phyloP scores from a whole-genome alignment of 805 yeast genomes.

The Lachancea waltii region DNA sequence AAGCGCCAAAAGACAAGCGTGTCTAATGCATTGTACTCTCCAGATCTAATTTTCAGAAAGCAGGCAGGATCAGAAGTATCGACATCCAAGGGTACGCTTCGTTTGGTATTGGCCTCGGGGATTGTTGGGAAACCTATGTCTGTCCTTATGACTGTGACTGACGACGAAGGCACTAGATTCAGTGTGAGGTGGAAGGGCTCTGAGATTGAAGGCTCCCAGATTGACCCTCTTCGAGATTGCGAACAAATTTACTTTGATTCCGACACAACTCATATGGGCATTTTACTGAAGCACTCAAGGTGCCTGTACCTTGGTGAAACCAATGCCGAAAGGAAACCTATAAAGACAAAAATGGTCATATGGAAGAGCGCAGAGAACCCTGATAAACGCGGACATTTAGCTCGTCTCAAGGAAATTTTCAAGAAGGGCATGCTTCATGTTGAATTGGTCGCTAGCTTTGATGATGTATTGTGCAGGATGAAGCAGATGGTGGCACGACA shows the following conservation, averaged over 20 bases:
- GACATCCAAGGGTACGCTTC: constrained; percentile 12
- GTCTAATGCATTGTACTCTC: neutral
- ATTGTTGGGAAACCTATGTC: neutral
- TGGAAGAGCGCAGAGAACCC: constrained; percentile 3
- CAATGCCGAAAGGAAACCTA: neutral
- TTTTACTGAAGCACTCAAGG: constrained; percentile 13
- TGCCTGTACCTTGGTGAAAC: constrained; percentile 6
- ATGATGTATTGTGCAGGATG: constrained; percentile 1
- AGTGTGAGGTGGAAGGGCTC: constrained; percentile 13
- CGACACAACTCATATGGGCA: constrained; percentile 13
- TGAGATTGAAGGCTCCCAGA: constrained; percentile 12
- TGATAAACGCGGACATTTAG: neutral
- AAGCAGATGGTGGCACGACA: neutral
- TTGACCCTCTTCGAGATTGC: constrained; percentile 19
- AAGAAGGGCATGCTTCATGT: constrained; percentile 1
- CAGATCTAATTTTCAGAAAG: neutral
- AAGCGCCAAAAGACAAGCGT: neutral
- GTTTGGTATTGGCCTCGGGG: constrained; percentile 1
- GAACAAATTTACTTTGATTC: constrained; percentile 15
- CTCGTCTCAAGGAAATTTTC: neutral
- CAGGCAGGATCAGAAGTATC: neutral
- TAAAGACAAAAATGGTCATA: constrained; percentile 5
- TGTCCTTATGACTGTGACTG: constrained; percentile 12
- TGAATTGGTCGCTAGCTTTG: neutral
- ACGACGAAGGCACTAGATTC: constrained; percentile 13